phyloP scores from a whole-genome alignment of 2,329 filamentous ascomycete genomes.

The Neofusicoccum umdonicola region DNA sequence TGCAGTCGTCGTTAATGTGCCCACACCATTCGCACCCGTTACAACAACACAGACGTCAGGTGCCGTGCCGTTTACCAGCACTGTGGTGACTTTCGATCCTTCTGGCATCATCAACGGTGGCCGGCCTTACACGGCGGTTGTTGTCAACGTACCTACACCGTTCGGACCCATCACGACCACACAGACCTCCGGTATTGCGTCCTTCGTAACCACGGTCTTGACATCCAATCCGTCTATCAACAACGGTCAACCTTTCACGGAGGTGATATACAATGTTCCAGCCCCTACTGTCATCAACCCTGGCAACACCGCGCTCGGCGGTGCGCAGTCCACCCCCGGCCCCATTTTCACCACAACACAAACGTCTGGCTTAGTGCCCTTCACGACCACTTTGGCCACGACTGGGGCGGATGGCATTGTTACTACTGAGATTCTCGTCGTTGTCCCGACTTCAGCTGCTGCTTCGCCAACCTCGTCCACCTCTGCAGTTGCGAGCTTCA shows the following conservation, averaged over 20 bases:
- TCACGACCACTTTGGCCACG: neutral
- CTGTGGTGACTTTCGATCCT: neutral
- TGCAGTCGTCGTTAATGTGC: neutral
- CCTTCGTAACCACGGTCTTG: neutral
- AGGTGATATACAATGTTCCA: neutral
- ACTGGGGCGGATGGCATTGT: neutral
- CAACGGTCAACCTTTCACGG: neutral
- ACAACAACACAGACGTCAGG: neutral
- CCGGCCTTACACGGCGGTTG: neutral
- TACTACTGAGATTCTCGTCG: neutral
- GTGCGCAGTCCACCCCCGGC: neutral
- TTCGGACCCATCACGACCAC: neutral
- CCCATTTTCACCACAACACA: neutral
- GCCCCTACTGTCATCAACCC: neutral
- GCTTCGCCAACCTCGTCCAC: neutral
- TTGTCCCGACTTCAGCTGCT: neutral
- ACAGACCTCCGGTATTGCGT: neutral
- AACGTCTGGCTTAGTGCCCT: neutral
- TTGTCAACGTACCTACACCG: neutral
- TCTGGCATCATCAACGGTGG: neutral
- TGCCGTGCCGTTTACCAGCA: neutral
- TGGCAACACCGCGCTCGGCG: neutral
- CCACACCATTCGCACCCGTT: neutral
- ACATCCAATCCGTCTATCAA: neutral
- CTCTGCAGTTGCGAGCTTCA: neutral